Base-by-base conservation (phyloP, 2,329 filamentous ascomycete genomes). In the Trichoderma hamatum region DNA sequence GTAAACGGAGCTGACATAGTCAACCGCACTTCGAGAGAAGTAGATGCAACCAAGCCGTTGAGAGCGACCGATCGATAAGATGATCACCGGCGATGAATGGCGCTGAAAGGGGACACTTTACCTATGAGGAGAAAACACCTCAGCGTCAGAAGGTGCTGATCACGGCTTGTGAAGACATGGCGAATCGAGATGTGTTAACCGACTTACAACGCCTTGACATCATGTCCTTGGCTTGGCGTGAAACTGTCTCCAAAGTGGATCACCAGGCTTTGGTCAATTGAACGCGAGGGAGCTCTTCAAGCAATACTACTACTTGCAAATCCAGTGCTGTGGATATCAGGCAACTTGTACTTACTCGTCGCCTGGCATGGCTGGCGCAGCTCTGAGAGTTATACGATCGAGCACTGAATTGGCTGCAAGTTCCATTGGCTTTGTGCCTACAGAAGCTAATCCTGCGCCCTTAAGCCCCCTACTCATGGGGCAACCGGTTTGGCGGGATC, bases 401-500 rank as follows among this genome's bases (percentile, higher is more conserved):
- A 39, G 34, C 34, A 16, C 36, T 16, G 14, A 39, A 39, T n/a
- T 6, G 36, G 14, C 36, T 19, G 36, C 16, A 19, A 11, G 10
- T 46, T 21, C n/a, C 39, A 46, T 49, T 21, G 10, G 19, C 39
- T n/a, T 43, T 19, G n/a, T n/a, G 19, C 19, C 39, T n/a, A 19
- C 19, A 43, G 19, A 43, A n/a, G 16, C 39, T 43, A 43, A n/a
- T 7, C 39, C 39, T 43, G 39, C 39, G 39, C 39, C 39, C 19
- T n/a, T 19, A 19, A 43, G 30, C 30, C 30, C 32, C 54, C 65
- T 68, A 21, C 30, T 62, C 56, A 36, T 19, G 34, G 58, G 54
- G 54, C 13, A 49, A 68, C 67, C 67, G 24, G 30, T 49, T 28
- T 30, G 28, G 63, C 52, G 52, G 58, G 67, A 68, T 68, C 67